Evolutionary conservation across 2,329 filamentous ascomycete genomes (phyloP), one percentile per base, ranked within the genome.

Genomic region (Cladosporium phlei): DNA sequence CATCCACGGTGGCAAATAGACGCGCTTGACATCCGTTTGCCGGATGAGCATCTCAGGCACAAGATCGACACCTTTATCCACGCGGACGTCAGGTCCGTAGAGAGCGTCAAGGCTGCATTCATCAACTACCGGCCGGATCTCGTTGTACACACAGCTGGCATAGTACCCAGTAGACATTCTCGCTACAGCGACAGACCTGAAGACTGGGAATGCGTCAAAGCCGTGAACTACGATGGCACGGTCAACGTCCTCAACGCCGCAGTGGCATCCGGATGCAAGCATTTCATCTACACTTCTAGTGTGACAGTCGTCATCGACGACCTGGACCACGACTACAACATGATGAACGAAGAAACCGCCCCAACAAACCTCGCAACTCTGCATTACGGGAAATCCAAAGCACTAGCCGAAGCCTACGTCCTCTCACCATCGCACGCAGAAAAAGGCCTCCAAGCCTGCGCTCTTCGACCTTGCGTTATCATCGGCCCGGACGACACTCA

Each of bases 321-420:
- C 57, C 46, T 72, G 21, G 73, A 76, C 51, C 79, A 72, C 51
- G 86, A 95, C 64, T 77, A 94, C 64, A 77, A 82, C 65, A 90
- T 95, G 65, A 88, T 88, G 54, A 85, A 90, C 66, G 91, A 97
- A 74, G 73, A 78, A 37, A 88, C 85, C 76, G n/a, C n/a, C n/a
- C 88, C 88, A 21, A 76, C 85, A 39, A 82, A 93, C 43, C 76
- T 80, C 37, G 86, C 86, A 24, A 77, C 78, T 50, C 69, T 80
- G 55, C 83, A 90, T 68, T 97, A 97, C 68, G 89, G 89, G 22
- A 83, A 90, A 69, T 94, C 88, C 11, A 97, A 96, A 80, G 86
- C 86, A 55, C 48, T 85, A 51, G 91, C 90, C 38, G 91, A 97
- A 73, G 75, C 83, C 51, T 72, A 89, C 44, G 88, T 95, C 55